Evolutionary conservation across 2,329 filamentous ascomycete genomes (phyloP).

Genomic region (Penicillium digitatum): DNA sequence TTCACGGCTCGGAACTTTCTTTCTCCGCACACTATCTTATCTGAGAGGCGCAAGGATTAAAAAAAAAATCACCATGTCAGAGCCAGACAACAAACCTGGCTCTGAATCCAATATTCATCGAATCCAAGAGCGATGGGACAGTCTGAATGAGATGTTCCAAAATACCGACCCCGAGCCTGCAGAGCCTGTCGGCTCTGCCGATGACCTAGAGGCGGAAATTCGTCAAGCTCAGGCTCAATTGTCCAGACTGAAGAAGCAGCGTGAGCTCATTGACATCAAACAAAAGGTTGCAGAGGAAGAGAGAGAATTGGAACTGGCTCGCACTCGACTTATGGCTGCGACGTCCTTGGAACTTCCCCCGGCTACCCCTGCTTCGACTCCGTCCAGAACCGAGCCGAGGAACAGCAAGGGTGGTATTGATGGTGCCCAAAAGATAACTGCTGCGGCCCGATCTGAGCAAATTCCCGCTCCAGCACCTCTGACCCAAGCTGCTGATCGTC

Average conservation of each 20-base stretch:
- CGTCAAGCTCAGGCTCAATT: slow-evolving; percentile 7
- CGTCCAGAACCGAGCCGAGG: neutral
- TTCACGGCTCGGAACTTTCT: slow-evolving; percentile 2
- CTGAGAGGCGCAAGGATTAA: neutral
- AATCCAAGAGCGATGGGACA: slow-evolving; percentile 3
- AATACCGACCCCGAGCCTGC: neutral
- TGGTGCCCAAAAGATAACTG: neutral
- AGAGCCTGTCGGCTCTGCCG: neutral
- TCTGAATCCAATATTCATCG: neutral
- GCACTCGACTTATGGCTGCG: neutral
- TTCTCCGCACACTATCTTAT: slow-evolving; percentile 2
- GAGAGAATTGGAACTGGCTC: slow-evolving; percentile 1
- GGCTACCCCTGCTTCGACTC: neutral
- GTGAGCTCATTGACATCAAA: slow-evolving; percentile 10
- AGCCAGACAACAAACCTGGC: neutral
- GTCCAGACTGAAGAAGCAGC: slow-evolving; percentile 6
- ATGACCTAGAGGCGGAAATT: slow-evolving; percentile 7
- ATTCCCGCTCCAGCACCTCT: neutral
- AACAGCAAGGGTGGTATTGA: neutral
- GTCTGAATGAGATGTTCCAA: slow-evolving; percentile 3
- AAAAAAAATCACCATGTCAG: slow-evolving; percentile 3
- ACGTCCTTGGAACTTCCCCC: neutral
- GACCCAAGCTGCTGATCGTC: neutral
- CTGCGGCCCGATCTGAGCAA: neutral
- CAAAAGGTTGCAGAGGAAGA: slow-evolving; percentile 8